A percentile compares a stretch with the other conserved stretches of the same genome.
These are phyloP conservation scores for Inonotus obliquus DNA, from an alignment of 1,284 basidiomycete species.

Conservation along the genomic window DNA sequence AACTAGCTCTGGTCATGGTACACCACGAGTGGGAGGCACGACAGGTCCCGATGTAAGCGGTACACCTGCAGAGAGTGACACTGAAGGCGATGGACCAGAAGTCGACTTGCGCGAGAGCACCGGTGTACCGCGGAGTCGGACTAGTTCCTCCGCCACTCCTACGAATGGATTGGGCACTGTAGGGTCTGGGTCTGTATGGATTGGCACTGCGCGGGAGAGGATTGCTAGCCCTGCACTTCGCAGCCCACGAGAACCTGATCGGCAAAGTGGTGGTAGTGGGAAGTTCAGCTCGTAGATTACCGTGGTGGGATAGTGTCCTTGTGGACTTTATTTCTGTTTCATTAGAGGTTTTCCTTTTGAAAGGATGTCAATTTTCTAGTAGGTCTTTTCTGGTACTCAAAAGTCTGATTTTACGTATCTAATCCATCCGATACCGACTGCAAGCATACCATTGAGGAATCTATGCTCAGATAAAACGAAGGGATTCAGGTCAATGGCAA, in stretches of 20 bases:
- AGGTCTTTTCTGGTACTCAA: not conserved
- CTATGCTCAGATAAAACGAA: not conserved
- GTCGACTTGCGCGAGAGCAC: conserved; percentile 12
- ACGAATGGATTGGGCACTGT: not conserved
- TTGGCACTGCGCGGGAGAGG: conserved; percentile 10
- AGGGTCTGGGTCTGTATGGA: not conserved
- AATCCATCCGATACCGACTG: not conserved
- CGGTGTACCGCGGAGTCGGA: not conserved
- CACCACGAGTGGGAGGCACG: not conserved
- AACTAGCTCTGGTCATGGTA: not conserved
- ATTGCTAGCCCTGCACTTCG: conserved; percentile 15
- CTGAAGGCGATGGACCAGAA: conserved; percentile 13
- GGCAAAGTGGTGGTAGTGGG: not conserved
- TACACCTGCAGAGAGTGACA: conserved; percentile 15
- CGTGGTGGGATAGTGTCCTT: not conserved
- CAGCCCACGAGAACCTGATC: conserved; percentile 13
- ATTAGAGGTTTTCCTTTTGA: not conserved
- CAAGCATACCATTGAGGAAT: too few relatives aligned
- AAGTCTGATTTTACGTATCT: not conserved
- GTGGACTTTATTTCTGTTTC: not conserved
- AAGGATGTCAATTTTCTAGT: not conserved
- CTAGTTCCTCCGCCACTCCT: not conserved
- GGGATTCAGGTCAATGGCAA: not conserved
- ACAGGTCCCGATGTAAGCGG: not conserved
- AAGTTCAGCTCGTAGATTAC: conserved; percentile 11